These are phyloP conservation scores for Trichosporon coremiiforme DNA, from an alignment of 1,284 basidiomycete genomes.

Conservation along the genomic window DNA sequence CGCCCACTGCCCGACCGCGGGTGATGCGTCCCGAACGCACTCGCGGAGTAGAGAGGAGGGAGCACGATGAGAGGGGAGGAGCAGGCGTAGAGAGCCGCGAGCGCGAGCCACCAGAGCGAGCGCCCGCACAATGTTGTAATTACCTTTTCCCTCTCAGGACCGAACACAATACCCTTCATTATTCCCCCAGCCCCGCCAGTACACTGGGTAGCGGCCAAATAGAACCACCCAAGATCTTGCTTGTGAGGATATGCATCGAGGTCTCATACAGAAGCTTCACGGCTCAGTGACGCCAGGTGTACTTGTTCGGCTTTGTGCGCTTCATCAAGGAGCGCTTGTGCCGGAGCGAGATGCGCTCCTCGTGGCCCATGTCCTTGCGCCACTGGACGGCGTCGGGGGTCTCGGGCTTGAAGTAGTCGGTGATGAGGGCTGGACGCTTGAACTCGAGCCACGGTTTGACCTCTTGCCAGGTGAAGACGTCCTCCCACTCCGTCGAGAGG, in stretches of 20 bases:
- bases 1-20: not conserved
- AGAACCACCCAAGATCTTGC: constrained; percentile 1
- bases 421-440: not conserved
- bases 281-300: not conserved
- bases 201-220: not conserved
- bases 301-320: constrained; percentile 13
- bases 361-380: not conserved
- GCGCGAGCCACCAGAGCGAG: not conserved
- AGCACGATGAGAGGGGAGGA: not conserved
- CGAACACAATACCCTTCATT: not conserved
- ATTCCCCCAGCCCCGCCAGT: not conserved
- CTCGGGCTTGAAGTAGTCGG: not conserved
- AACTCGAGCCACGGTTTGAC: not conserved
- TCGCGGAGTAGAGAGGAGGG: not conserved
- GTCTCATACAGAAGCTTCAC: not conserved
- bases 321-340: not conserved
- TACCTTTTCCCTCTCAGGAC: constrained; percentile 5
- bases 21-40: not conserved
- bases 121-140: not conserved
- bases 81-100: not conserved
- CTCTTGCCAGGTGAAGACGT: not conserved
- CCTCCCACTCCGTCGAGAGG: not conserved
- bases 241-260: constrained; percentile 1
- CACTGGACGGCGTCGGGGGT: not conserved
- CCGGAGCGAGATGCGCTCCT: not conserved